Percentiles rank a stretch among this genome's conserved stretches.
Evolutionary conservation across 768 basidiomycete species (phyloP).

Genomic region (Boletus eberwhitei): DNA sequence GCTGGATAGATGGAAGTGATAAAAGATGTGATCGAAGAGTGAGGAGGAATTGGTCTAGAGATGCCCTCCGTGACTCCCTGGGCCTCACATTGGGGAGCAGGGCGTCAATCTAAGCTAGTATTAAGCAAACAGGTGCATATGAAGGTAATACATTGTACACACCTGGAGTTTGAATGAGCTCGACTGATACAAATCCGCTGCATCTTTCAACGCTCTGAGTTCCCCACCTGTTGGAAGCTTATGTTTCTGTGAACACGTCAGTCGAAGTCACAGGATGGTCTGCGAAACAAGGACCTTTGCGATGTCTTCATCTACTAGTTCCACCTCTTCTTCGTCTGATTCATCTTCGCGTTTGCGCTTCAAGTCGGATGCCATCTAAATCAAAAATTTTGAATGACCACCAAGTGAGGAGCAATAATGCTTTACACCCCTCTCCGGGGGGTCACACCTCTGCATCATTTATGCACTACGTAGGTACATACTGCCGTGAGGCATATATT

Average conservation of each 20-base stretch:
- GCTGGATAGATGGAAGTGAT: conserved; percentile 51
- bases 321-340: neutral
- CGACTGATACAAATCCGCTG: conserved; percentile 70
- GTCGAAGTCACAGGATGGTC: neutral
- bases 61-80: conserved; percentile 47
- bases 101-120: conserved; percentile 61
- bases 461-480: neutral
- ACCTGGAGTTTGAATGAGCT: conserved; percentile 86
- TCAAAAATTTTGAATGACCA: neutral
- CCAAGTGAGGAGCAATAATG: neutral
- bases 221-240: conserved; percentile 70
- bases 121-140: conserved; percentile 6
- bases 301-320: conserved; percentile 1
- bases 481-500: neutral
- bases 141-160: conserved; percentile 2
- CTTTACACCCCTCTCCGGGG: conserved; percentile 11
- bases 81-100: conserved; percentile 74
- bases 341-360: conserved; percentile 28
- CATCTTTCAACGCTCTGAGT: conserved; percentile 68
- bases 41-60: conserved; percentile 67
- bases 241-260: conserved; percentile 17
- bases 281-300: conserved; percentile 15
- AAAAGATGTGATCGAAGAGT: conserved; percentile 64
- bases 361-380: conserved; percentile 20
- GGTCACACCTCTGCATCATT: neutral